phyloP scores from a whole-genome alignment of 2,329 filamentous ascomycete species.

The Pseudogymnoascus sp. region DNA sequence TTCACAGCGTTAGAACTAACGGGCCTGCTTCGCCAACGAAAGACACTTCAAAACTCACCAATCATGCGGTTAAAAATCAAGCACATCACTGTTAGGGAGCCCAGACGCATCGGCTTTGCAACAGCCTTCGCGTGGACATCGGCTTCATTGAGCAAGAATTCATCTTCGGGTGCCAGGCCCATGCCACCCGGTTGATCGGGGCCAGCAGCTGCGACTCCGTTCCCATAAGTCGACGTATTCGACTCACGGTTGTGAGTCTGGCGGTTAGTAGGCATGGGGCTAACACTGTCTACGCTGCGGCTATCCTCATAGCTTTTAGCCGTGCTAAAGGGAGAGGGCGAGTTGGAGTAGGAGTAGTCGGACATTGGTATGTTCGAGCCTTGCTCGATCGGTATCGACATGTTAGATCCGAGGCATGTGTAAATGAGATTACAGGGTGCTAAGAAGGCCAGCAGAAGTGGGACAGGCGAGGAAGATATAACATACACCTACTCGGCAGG shows the following conservation, averaged over 20 bases:
- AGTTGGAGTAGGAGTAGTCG: not conserved
- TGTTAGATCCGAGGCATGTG: not conserved
- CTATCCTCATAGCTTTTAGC: not conserved
- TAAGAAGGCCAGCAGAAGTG: not conserved
- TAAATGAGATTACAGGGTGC: not conserved
- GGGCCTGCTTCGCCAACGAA: no score
- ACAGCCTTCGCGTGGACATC: constrained; percentile 15
- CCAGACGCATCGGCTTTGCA: constrained; percentile 15
- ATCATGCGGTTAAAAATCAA: constrained; percentile 16
- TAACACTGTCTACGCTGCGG: not conserved
- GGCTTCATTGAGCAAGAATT: not conserved
- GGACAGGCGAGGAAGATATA: not conserved
- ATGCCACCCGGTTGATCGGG: constrained; percentile 6
- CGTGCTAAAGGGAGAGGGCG: not conserved
- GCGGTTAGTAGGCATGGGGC: not conserved
- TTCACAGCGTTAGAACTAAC: not conserved
- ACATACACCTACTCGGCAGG: not conserved
- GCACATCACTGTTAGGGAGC: constrained; percentile 16
- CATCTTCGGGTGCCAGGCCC: constrained; percentile 8
- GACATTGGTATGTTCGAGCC: constrained; percentile 1
- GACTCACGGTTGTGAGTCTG: not conserved
- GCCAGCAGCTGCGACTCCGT: not conserved
- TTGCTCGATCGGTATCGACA: not conserved
- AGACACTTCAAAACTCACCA: not conserved
- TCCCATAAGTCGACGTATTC: not conserved